Evolutionary conservation across 352 stramenopile genomes (phyloP).

Genomic region (Blastocystis sp.): DNA sequence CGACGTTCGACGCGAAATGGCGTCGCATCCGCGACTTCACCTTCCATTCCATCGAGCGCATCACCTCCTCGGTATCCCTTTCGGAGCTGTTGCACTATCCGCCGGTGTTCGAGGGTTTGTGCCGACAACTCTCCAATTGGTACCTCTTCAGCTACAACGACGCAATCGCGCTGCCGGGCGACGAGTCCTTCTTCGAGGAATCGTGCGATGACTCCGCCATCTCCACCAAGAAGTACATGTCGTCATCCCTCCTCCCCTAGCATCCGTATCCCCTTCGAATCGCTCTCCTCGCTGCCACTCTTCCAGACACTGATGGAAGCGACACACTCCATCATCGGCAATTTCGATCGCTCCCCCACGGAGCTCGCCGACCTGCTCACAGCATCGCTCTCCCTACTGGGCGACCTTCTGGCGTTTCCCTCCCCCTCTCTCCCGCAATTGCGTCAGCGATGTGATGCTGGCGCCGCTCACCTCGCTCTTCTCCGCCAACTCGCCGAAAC

Average conservation of each 20-base stretch:
- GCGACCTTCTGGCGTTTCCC: background rate
- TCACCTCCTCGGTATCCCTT: background rate
- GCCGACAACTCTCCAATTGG: slow-evolving; percentile 18
- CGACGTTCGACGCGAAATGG: slow-evolving; percentile 6
- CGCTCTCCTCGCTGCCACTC: background rate
- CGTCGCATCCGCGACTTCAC: background rate
- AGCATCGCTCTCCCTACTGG: background rate
- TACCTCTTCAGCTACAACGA: slow-evolving; percentile 23
- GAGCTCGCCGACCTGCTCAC: background rate
- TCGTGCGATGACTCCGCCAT: background rate
- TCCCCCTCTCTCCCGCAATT: slow-evolving; percentile 1
- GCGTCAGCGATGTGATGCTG: background rate
- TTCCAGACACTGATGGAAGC: background rate
- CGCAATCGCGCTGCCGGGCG: background rate
- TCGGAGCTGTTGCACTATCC: background rate
- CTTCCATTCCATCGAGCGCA: background rate
- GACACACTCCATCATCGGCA: background rate
- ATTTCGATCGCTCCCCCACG: background rate
- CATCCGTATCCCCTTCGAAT: background rate
- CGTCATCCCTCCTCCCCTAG: background rate
- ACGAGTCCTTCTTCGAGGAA: slow-evolving; percentile 36
- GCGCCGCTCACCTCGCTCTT: background rate
- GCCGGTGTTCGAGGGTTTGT: background rate
- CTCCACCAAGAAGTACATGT: slow-evolving; percentile 5
- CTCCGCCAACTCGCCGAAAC: background rate